Evolutionary conservation across 805 yeast genomes (phyloP), one percentile per base, ranked within the genome.

Genomic region (Saccharomycopsis guyanensis): DNA sequence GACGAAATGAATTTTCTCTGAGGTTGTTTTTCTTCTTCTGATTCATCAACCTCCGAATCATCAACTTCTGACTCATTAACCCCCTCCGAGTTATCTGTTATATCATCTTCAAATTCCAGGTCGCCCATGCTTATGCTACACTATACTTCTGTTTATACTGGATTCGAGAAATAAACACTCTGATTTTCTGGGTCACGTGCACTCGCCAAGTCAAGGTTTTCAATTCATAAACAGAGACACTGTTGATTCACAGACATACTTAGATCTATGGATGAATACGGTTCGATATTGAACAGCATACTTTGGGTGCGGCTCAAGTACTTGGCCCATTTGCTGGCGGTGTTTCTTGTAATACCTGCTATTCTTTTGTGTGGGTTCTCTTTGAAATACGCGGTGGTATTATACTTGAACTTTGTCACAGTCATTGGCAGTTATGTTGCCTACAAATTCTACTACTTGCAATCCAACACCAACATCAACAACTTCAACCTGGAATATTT

Each of bases 251-350:
- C n/a, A n/a, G n/a, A n/a, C n/a, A n/a, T n/a, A n/a, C n/a, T n/a
- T n/a, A n/a, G n/a, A n/a, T n/a, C 10, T 25, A 33, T 33, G 37
- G 37, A 33, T 7, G 19, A 42, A 15, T 46, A 46, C 27, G 19
- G 35, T 3, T 23, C 16, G 13, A 16, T 49, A 5, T 22, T 49
- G 39, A 35, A 40, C 18, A 46, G 33, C 19, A 40, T 49, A 10
- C 27, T 49, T 27, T 31, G 16, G 23, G 40, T 43, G 18, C 38
- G 53, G 27, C 40, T 41, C 37, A 45, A 43, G 22, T 49, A 49
- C 29, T 41, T 49, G 27, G 19, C 19, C 12, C 40, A 40, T 8
- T 38, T 49, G 5, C 24, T 31, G 7, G 23, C 42, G 32, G 37
- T 33, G 13, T 24, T 38, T 22, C 38, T 32, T 3, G 27, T 45